These are phyloP conservation scores for Hanseniaspora guilliermondii DNA, from an alignment of 805 yeast genomes.

Conservation along the genomic window DNA sequence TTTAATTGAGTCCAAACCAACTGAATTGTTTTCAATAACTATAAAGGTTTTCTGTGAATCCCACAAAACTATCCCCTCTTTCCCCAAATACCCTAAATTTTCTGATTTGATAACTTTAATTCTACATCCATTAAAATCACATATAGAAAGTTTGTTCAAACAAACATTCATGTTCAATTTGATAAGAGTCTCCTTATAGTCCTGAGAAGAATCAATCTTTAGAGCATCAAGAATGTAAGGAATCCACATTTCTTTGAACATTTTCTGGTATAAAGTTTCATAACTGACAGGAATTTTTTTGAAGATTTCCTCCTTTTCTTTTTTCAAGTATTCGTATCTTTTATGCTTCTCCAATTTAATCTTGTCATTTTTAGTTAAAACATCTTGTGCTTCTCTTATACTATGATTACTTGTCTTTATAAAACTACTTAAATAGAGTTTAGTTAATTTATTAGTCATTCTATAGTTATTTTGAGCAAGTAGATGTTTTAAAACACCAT, in stretches of 20 bases:
- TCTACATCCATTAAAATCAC: constrained; percentile 72
- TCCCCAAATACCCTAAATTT: constrained; percentile 47
- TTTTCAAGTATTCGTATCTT: constrained; percentile 21
- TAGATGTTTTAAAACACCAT: constrained; percentile 2
- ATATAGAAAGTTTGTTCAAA: constrained; percentile 51
- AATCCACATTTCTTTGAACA: constrained; percentile 59
- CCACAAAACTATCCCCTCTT: constrained; percentile 67
- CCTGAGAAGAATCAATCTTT: constrained; percentile 21
- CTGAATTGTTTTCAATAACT: constrained; percentile 39
- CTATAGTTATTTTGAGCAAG: constrained; percentile 21
- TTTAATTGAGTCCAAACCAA: constrained; percentile 49
- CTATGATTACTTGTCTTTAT: constrained; percentile 19
- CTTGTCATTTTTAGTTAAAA: constrained; percentile 16
- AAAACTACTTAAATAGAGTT: constrained; percentile 19
- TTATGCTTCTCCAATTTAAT: constrained; percentile 16
- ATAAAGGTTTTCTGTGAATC: constrained; percentile 61
- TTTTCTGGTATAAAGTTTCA: constrained; percentile 27
- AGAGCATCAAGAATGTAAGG: constrained; percentile 49
- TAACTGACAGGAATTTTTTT: constrained; percentile 32
- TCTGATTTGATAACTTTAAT: constrained; percentile 46
- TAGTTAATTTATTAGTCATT: constrained; percentile 25
- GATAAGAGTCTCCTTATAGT: constrained; percentile 12
- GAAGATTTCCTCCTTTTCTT: constrained; percentile 18
- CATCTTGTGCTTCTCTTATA: constrained; percentile 20
- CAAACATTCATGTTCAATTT: constrained; percentile 24